These are phyloP conservation scores for Leccinum rimulosum DNA, from an alignment of 768 basidiomycete genomes.

Conservation along the genomic window DNA sequence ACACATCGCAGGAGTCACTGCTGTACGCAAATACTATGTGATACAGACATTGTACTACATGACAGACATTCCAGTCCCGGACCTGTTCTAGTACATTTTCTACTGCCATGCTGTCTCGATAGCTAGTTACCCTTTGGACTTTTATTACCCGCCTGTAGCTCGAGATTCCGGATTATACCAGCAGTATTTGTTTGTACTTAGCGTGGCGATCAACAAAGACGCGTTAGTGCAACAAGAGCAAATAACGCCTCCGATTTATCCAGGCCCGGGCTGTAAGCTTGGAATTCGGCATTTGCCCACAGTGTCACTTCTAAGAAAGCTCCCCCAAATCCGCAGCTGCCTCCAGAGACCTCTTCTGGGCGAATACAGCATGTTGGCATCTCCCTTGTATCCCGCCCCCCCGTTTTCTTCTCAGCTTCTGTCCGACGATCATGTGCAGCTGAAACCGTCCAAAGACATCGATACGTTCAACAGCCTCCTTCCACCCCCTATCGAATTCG, in stretches of 20 bases:
- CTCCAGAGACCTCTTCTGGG: constrained; percentile 6
- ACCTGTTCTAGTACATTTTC: constrained; percentile 11
- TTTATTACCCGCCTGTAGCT: constrained; percentile 1
- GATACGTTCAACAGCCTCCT: constrained; percentile 77
- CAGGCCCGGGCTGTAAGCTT: background rate
- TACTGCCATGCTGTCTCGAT: background rate
- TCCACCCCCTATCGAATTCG: constrained; percentile 77
- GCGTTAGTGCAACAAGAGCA: constrained; percentile 25
- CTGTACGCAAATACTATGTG: constrained; percentile 15
- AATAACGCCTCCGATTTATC: constrained; percentile 23
- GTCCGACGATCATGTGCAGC: constrained; percentile 52
- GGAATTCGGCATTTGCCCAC: constrained; percentile 10
- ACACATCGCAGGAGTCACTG: constrained; percentile 11
- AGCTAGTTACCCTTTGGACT: constrained; percentile 4
- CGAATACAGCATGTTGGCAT: constrained; percentile 58
- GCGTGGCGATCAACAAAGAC: constrained; percentile 11
- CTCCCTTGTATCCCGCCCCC: constrained; percentile 54
- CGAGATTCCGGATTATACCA: constrained; percentile 3
- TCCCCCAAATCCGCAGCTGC: constrained; percentile 1
- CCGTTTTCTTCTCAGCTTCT: constrained; percentile 50
- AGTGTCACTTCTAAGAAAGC: constrained; percentile 13
- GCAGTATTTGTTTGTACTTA: background rate
- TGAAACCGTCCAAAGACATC: constrained; percentile 66
- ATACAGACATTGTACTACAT: constrained; percentile 3
- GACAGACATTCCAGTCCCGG: background rate